phyloP scores from a whole-genome alignment of 2,329 filamentous ascomycete genomes.

The Gaeumannomyces sp. region DNA sequence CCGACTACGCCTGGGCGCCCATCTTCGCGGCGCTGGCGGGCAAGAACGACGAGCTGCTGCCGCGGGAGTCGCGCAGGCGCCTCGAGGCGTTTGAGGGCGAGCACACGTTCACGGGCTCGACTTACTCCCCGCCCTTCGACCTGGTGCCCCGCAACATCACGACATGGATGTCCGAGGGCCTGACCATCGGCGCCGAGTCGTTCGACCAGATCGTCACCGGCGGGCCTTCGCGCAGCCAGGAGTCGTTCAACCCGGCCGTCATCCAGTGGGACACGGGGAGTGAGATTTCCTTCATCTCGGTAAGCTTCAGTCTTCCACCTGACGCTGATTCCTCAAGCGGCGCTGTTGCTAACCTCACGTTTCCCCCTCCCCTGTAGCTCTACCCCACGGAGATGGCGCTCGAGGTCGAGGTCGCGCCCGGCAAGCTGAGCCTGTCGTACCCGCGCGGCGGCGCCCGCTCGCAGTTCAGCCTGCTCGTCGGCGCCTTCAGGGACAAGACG shows the following conservation, averaged over 20 bases:
- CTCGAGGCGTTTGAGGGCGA: constrained; percentile 45
- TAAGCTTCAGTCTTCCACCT: not conserved
- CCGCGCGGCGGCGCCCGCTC: constrained; percentile 43
- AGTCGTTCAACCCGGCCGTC: constrained; percentile 52
- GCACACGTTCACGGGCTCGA: constrained; percentile 43
- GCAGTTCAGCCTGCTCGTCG: constrained; percentile 44
- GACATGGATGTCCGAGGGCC: constrained; percentile 47
- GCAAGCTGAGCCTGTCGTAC: constrained; percentile 44
- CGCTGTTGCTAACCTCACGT: constrained; percentile 8
- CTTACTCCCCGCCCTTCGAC: constrained; percentile 55
- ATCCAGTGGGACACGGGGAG: constrained; percentile 48
- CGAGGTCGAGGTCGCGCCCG: constrained; percentile 33
- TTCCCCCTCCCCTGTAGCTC: constrained; percentile 22
- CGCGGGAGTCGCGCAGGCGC: constrained; percentile 30
- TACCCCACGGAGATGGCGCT: constrained; percentile 32
- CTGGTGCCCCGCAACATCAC: constrained; percentile 50
- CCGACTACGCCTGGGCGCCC: constrained; percentile 53
- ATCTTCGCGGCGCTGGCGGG: constrained; percentile 48
- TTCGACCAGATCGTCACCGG: constrained; percentile 51
- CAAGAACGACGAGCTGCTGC: constrained; percentile 41
- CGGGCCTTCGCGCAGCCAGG: constrained; percentile 44
- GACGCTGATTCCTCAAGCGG: constrained; percentile 17
- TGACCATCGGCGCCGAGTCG: constrained; percentile 55
- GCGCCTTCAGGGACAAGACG: constrained; percentile 35
- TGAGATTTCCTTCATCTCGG: constrained; percentile 26